phyloP scores from a whole-genome alignment of 2,329 filamentous ascomycete genomes.

The Calonectria pseudoturangicola region DNA sequence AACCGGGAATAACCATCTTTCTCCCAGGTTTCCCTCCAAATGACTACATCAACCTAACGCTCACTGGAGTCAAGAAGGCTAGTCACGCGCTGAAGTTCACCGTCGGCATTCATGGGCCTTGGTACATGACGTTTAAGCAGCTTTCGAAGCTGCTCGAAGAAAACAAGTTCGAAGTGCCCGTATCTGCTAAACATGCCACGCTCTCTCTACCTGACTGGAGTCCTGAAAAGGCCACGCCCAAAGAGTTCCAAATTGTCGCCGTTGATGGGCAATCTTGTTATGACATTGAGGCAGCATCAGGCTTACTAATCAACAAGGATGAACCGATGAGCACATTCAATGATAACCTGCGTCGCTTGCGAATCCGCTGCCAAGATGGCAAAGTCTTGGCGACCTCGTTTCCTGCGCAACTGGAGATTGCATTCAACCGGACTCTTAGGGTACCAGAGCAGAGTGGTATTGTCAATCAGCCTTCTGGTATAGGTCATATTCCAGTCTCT shows the following conservation, averaged over 20 bases:
- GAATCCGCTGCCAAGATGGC: constrained; percentile 14
- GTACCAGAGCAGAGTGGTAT: constrained; percentile 24
- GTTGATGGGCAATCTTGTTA: constrained; percentile 25
- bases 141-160: background rate
- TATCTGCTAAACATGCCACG: constrained; percentile 23
- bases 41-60: constrained; percentile 2
- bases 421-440: constrained; percentile 35
- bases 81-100: background rate
- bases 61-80: constrained; percentile 12
- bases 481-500: constrained; percentile 31
- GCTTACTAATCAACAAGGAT: constrained; percentile 19
- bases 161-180: background rate
- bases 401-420: constrained; percentile 28
- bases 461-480: constrained; percentile 22
- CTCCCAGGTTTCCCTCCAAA: constrained; percentile 11
- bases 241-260: constrained; percentile 10
- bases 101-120: constrained; percentile 17
- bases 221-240: background rate
- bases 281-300: constrained; percentile 12
- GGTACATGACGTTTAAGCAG: constrained; percentile 32
- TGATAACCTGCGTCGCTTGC: background rate
- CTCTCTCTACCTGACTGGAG: background rate
- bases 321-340: constrained; percentile 8
- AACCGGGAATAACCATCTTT: background rate
- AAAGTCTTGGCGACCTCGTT: constrained; percentile 27